phyloP scores from a whole-genome alignment of 176 grass and related monocot genomes.

The Saccharum officinarum region DNA sequence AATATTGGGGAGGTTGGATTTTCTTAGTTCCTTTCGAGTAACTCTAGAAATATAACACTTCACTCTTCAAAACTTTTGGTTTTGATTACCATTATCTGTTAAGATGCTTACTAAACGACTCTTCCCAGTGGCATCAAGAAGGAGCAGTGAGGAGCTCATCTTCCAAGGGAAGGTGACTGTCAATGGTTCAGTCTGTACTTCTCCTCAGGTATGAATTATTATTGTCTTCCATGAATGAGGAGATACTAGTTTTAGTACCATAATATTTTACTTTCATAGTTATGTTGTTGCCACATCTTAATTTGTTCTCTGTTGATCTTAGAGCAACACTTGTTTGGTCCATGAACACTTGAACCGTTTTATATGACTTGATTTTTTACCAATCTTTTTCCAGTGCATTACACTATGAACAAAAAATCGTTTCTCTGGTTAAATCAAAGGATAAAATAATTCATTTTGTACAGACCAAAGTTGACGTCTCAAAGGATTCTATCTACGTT shows the following conservation, averaged over 20 bases:
- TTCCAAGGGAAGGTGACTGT: conserved; percentile 98
- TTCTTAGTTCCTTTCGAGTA: background rate
- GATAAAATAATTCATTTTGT: conserved; percentile 29
- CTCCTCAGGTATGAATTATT: conserved; percentile 66
- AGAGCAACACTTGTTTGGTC: background rate
- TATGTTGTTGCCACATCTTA: background rate
- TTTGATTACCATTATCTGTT: background rate
- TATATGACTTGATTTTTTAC: background rate
- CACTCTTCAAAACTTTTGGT: background rate
- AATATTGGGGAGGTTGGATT: background rate
- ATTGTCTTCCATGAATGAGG: background rate
- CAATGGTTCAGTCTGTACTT: conserved; percentile 83
- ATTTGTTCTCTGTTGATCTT: background rate
- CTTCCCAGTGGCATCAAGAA: conserved; percentile 85
- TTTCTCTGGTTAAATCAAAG: background rate
- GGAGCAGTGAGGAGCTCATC: conserved; percentile 84
- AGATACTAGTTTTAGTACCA: background rate
- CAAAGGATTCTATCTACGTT: conserved; percentile 94
- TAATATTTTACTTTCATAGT: background rate
- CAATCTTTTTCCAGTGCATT: background rate
- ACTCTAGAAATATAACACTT: background rate
- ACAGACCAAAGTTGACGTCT: conserved; percentile 77
- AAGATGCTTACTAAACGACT: background rate
- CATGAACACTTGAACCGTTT: background rate
- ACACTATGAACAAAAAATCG: background rate